Evolutionary conservation across 1,284 basidiomycete species (phyloP).

Genomic region (Tremellales sp.): DNA sequence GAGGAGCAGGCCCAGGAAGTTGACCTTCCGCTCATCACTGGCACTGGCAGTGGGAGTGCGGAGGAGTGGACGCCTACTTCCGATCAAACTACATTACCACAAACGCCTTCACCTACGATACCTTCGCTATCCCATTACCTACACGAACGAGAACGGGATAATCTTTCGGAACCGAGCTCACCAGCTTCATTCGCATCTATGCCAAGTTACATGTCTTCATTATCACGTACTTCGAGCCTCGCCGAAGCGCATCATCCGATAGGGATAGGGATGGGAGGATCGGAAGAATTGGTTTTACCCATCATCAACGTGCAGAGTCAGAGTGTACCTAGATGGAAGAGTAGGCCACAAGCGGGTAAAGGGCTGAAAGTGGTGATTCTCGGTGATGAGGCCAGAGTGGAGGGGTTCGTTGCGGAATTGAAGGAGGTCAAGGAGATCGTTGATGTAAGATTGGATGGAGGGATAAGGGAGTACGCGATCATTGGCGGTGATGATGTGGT

Average conservation of each 20-base stretch:
- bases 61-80: too few species aligned
- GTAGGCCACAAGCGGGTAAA: background rate
- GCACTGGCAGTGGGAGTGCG: too few species aligned
- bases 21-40: too few species aligned
- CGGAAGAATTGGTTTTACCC: background rate
- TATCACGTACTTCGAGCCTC: background rate
- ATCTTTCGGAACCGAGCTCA: background rate
- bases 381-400: background rate
- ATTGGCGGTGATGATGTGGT: background rate
- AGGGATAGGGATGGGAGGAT: conserved; percentile 71
- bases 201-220: background rate
- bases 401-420: background rate
- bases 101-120: too few species aligned
- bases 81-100: too few species aligned
- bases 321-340: background rate
- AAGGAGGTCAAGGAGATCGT: background rate
- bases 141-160: too few species aligned
- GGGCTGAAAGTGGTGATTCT: background rate
- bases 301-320: background rate
- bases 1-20: too few species aligned
- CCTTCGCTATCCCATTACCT: too few species aligned
- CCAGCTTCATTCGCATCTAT: background rate
- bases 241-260: too few species aligned
- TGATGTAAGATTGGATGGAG: background rate
- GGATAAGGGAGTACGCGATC: too few species aligned